Conservation (phyloP, 345 rosid species). For the Gossypioides kirkii region DNA sequence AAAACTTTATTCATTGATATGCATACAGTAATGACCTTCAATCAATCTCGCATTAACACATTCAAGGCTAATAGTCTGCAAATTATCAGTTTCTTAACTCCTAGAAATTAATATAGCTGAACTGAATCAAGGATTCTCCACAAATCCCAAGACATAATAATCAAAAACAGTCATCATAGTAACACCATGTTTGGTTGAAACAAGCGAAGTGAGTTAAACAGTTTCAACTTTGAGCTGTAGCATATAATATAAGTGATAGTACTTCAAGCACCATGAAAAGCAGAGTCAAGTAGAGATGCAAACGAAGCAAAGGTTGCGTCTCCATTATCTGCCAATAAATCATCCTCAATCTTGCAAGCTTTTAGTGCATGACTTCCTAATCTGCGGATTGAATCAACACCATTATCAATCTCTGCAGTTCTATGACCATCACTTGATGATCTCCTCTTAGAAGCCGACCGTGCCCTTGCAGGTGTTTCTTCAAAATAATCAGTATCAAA, state of each 20-base stretch:
- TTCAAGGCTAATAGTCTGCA: not conserved
- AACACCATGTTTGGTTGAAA: not conserved
- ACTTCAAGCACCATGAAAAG: constrained; percentile 65
- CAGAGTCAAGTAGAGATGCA: constrained; percentile 85
- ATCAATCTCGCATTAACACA: not conserved
- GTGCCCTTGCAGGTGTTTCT: constrained; percentile 34
- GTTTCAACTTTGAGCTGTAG: not conserved
- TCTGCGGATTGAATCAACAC: constrained; percentile 35
- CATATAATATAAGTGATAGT: not conserved
- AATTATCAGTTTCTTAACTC: not conserved
- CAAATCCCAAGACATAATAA: not conserved
- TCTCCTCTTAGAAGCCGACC: constrained; percentile 51
- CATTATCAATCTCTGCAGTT: constrained; percentile 35
- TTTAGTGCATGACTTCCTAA: constrained; percentile 61
- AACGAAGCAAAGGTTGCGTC: constrained; percentile 65
- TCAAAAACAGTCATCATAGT: not conserved
- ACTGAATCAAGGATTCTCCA: not conserved
- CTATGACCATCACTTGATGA: constrained; percentile 35
- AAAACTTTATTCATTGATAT: not conserved
- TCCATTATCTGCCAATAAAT: constrained; percentile 54
- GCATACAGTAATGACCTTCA: not conserved
- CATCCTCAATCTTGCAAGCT: constrained; percentile 86
- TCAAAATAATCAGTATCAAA: constrained; percentile 45
- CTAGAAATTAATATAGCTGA: not conserved
- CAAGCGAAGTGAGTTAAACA: not conserved